phyloP scores from a whole-genome alignment of 2,329 filamentous ascomycete genomes.

The Aspergillus niger region DNA sequence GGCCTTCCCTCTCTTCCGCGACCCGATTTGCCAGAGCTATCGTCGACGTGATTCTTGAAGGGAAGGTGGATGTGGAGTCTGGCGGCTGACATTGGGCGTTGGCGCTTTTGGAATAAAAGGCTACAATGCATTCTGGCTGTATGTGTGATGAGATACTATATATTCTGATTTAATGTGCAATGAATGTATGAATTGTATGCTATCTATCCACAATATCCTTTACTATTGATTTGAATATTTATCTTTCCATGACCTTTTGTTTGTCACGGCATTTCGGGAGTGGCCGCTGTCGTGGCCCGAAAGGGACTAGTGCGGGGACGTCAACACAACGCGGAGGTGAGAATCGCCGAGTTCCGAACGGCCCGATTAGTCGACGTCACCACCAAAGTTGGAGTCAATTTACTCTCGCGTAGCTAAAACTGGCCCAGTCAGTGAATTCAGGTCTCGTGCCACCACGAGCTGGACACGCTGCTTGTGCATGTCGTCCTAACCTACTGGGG shows the following conservation, averaged over 20 bases:
- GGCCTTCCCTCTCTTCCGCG: slow-evolving; percentile 13
- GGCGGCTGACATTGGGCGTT: neutral
- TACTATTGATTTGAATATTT: too few relatives aligned
- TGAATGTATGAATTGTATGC: neutral
- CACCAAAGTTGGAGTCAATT: neutral
- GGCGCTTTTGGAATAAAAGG: neutral
- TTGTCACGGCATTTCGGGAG: neutral
- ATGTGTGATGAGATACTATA: slow-evolving; percentile 4
- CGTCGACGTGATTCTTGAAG: slow-evolving; percentile 11
- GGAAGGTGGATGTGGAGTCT: neutral
- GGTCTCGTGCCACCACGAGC: neutral
- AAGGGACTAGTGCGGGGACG: slow-evolving; percentile 11
- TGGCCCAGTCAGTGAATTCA: neutral
- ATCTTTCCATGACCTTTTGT: too few relatives aligned
- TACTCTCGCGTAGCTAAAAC: neutral
- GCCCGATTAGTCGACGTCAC: slow-evolving; percentile 5
- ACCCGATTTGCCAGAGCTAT: slow-evolving; percentile 23
- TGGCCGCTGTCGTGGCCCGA: neutral
- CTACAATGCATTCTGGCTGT: neutral
- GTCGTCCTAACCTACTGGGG: neutral
- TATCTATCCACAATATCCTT: neutral
- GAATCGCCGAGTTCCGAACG: slow-evolving; percentile 11
- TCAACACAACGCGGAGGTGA: neutral
- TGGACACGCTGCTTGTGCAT: neutral
- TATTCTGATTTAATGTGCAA: neutral